Base-by-base conservation (phyloP, 257 asterid genomes). In the Solanum virginianum region DNA sequence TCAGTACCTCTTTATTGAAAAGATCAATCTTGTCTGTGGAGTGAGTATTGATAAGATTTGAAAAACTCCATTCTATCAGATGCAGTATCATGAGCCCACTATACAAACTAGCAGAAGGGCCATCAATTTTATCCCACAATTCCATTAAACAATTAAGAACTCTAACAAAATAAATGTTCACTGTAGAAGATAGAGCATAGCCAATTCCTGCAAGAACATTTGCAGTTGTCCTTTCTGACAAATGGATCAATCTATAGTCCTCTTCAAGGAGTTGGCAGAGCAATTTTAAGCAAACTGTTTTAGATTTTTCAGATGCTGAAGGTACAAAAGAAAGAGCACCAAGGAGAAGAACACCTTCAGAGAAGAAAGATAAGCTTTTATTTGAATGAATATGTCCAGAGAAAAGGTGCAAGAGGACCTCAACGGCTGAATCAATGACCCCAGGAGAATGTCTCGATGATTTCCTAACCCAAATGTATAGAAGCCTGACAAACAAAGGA, bases 81-180 rank as follows among this genome's bases (percentile, higher is more conserved):
- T 96, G 98, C 87, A 96, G 90, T 62, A 95, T 91, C 97, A 94
- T 92, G 86, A 94, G 95, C 71, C 97, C 95, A 71, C 91, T 92
- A 80, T 91, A 89, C 85, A 90, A 83, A 86, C 83, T 89, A 86
- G 88, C 91, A 55, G 84, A 82, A 41, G 92, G 94, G 60, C 92
- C 94, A 47, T 91, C 91, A 32, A 85, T 90, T 89, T 71, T 92
- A 82, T 87, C 93, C 98, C 98, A 96, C 56, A 92, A 84, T 66
- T 90, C 88, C 81, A 94, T 89, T 84, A 94, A 80, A 72, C 68
- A 85, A 87, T 92, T 91, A 36, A 95, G 51, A 87, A 90, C 84
- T 89, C 90, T 91, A 80, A 87, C 85, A 86, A 92, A 92, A 86
- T 83, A 89, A 69, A 82, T 65, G 62, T 83, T 88, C 80, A 84